These are phyloP conservation scores for Cryptococcus sp. DNA, from an alignment of 1,284 basidiomycete species.

Conservation along the genomic window DNA sequence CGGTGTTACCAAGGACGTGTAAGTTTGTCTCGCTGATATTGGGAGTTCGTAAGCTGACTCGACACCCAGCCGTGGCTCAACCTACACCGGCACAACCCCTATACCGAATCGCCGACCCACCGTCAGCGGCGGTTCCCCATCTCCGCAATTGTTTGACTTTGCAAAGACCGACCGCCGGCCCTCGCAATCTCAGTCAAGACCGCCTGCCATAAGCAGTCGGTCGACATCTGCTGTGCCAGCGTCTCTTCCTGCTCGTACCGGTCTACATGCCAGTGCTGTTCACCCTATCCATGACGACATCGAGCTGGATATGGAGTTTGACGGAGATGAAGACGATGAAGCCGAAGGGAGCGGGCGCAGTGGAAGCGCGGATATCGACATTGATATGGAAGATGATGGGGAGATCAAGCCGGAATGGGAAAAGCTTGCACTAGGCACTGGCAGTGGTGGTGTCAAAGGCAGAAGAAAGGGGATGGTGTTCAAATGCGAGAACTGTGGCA, in stretches of 20 bases:
- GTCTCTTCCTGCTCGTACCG: constrained; percentile 34
- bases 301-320: constrained; percentile 51
- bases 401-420: constrained; percentile 31
- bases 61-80: constrained; percentile 23
- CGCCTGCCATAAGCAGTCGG: constrained; percentile 11
- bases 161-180: constrained; percentile 47
- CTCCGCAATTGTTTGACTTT: constrained; percentile 50
- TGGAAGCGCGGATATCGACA: constrained; percentile 40
- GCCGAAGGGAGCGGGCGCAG: constrained; percentile 32
- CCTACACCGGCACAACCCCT: constrained; percentile 27
- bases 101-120: constrained; percentile 37
- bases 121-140: constrained; percentile 24
- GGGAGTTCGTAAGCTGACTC: not conserved
- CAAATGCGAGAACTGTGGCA: constrained; percentile 88
- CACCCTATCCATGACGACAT: constrained; percentile 38
- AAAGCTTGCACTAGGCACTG: constrained; percentile 50
- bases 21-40: constrained; percentile 14
- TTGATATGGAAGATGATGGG: constrained; percentile 35
- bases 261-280: constrained; percentile 13
- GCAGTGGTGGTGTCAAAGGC: constrained; percentile 55
- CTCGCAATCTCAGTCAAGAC: constrained; percentile 5
- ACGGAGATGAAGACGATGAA: constrained; percentile 38
- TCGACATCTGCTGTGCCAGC: constrained; percentile 31
- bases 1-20: constrained; percentile 33
- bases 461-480: constrained; percentile 78